Percentiles rank a stretch among this genome's conserved stretches.
Conservation (phyloP, 768 basidiomycete species). For the Pleurotus cornucopiae region DNA sequence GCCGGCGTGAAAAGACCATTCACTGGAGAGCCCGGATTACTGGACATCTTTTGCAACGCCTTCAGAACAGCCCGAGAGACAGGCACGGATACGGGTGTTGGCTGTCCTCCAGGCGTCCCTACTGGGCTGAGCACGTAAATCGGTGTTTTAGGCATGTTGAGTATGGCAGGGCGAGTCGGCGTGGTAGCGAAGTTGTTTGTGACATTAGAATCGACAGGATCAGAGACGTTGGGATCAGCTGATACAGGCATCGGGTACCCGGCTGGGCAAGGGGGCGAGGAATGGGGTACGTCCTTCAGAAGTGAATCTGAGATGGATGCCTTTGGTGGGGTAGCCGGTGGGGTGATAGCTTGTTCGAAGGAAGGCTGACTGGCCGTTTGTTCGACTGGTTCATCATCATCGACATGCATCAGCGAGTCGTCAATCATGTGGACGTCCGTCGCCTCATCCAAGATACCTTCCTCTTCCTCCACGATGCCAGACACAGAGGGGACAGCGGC, state of each 20-base stretch:
- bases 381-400: not conserved
- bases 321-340: not conserved
- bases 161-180: conserved; percentile 12
- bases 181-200: conserved; percentile 10
- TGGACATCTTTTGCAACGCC: conserved; percentile 14
- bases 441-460: not conserved
- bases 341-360: not conserved
- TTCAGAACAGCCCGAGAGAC: conserved; percentile 20
- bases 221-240: conserved; percentile 35
- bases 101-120: conserved; percentile 16
- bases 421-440: not conserved
- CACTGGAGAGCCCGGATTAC: conserved; percentile 4
- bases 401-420: not conserved
- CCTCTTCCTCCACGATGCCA: conserved; percentile 3
- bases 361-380: not conserved
- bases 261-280: not conserved
- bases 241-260: conserved; percentile 33
- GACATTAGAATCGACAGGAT: conserved; percentile 22
- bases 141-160: conserved; percentile 20
- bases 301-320: not conserved
- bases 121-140: conserved; percentile 15
- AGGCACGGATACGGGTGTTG: conserved; percentile 18
- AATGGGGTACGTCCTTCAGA: not conserved
- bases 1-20: conserved; percentile 36
- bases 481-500: not conserved